These are phyloP conservation scores for Pseudogymnoascus sp. DNA, from an alignment of 2,329 filamentous ascomycete genomes.

Conservation along the genomic window DNA sequence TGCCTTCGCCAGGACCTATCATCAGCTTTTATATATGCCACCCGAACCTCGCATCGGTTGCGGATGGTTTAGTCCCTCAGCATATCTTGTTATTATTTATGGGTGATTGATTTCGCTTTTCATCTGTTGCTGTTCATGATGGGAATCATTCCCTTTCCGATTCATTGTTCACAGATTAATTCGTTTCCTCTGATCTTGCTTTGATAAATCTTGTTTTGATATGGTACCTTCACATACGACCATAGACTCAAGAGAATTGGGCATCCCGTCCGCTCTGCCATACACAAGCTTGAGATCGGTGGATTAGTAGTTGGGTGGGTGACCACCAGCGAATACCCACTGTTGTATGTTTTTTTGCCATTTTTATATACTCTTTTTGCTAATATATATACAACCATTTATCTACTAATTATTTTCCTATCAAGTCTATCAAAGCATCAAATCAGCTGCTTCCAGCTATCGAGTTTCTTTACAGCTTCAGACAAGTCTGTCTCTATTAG, in stretches of 20 bases:
- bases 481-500: not conserved
- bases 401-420: not conserved
- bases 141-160: not conserved
- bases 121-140: not conserved
- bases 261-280: too few species aligned
- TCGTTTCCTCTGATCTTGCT: not conserved
- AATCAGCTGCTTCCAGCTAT: not conserved
- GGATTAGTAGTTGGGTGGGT: too few species aligned
- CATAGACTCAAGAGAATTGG: too few species aligned
- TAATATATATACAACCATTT: not conserved
- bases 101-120: not conserved
- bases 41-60: not conserved
- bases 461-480: not conserved
- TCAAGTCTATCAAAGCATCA: not conserved
- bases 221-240: too few species aligned
- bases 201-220: too few species aligned
- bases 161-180: not conserved
- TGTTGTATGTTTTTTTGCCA: too few species aligned
- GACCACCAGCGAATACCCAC: too few species aligned
- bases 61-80: not conserved
- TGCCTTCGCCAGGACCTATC: not conserved
- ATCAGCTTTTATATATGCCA: not conserved
- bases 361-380: too few species aligned
- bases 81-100: not conserved
- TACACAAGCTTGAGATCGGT: too few species aligned